Evolutionary conservation across 176 grass and related monocot species (phyloP).

Genomic region (Oryza longistaminata): DNA sequence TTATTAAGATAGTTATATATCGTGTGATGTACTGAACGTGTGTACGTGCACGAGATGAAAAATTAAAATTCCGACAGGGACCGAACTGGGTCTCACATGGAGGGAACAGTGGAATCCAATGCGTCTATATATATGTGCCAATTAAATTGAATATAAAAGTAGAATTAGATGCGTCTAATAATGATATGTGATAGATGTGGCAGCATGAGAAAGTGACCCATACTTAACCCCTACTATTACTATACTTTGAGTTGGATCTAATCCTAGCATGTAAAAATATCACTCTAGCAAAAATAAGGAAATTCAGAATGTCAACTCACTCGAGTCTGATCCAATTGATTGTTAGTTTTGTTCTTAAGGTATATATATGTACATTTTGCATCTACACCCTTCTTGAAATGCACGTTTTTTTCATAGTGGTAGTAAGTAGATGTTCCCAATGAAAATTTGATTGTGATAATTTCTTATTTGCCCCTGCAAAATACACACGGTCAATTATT

Average conservation of each 20-base stretch:
- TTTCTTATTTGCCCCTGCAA: too few relatives aligned
- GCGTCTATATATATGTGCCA: background rate
- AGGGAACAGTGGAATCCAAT: constrained; percentile 45
- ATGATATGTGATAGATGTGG: background rate
- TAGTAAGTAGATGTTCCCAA: background rate
- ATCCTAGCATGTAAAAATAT: background rate
- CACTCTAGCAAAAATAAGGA: background rate
- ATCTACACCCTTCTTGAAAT: background rate
- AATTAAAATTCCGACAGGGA: constrained; percentile 34
- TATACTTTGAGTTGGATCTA: background rate
- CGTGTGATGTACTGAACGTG: background rate
- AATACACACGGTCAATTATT: too few relatives aligned
- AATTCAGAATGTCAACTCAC: constrained; percentile 52
- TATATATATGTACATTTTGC: background rate
- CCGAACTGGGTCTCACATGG: constrained; percentile 32
- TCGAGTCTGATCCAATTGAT: background rate
- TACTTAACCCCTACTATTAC: background rate
- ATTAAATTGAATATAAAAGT: constrained; percentile 5
- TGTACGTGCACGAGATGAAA: constrained; percentile 32
- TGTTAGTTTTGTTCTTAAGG: background rate
- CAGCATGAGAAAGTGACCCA: constrained; percentile 39
- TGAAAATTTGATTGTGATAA: background rate
- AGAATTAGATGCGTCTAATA: constrained; percentile 29
- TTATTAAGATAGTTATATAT: background rate
- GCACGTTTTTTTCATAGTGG: background rate